Evolutionary conservation across 495 filamentous ascomycete species (phyloP).

Genomic region (Podospora pseudocomata): DNA sequence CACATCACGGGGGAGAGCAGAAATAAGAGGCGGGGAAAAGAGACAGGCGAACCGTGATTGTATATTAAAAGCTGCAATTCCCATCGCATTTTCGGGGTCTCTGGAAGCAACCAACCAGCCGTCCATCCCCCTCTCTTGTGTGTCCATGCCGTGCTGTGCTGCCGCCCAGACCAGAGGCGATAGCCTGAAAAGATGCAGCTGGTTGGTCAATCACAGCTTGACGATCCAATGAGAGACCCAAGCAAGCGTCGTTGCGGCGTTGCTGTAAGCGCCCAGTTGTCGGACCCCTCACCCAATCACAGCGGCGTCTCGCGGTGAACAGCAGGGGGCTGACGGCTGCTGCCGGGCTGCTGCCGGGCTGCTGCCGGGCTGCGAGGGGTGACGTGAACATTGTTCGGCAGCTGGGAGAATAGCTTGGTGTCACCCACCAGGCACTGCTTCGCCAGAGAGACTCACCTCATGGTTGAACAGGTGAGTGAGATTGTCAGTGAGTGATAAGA

Average conservation of each 20-base stretch:
- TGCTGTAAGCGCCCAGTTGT: slow-evolving; percentile 28
- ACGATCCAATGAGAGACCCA: slow-evolving; percentile 28
- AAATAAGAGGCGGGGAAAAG: background rate
- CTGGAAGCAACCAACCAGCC: background rate
- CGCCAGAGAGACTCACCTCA: background rate
- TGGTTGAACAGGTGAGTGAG: background rate
- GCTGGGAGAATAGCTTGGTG: background rate
- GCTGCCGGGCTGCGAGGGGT: background rate
- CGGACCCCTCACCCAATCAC: slow-evolving; percentile 22
- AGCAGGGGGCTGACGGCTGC: slow-evolving; percentile 8
- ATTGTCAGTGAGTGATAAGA: background rate
- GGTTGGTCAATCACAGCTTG: slow-evolving; percentile 28
- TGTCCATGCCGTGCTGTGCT: slow-evolving; percentile 4
- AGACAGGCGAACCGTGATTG: background rate
- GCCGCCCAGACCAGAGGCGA: slow-evolving; percentile 27
- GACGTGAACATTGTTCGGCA: background rate
- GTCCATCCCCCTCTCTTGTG: background rate
- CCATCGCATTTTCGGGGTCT: background rate
- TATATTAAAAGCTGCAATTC: slow-evolving; percentile 1
- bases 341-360: background rate
- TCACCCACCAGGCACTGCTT: too few species aligned
- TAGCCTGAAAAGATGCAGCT: slow-evolving; percentile 30
- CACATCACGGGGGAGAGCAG: background rate
- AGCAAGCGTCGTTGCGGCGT: slow-evolving; percentile 14
- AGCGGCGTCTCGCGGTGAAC: slow-evolving; percentile 12